phyloP scores from a whole-genome alignment of 2,329 filamentous ascomycete species.

The Apiospora aurea region DNA sequence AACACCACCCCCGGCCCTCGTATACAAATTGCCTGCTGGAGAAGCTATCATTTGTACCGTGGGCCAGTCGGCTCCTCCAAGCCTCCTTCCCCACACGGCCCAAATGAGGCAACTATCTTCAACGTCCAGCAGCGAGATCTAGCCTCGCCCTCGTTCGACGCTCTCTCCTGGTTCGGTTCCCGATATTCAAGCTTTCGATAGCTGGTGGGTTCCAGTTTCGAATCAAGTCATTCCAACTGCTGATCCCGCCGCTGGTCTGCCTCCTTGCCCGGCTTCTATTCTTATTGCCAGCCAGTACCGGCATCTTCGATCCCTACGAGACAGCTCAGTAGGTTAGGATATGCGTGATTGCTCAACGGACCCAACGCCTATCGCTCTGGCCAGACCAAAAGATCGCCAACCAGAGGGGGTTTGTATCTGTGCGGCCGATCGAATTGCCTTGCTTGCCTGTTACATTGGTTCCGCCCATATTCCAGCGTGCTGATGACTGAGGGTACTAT shows the following conservation, averaged over 20 bases:
- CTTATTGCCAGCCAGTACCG: slow-evolving; percentile 11
- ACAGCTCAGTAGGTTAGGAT: not conserved
- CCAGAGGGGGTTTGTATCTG: not conserved
- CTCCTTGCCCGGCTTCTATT: not conserved
- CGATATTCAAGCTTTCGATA: slow-evolving; percentile 17
- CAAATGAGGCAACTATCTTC: slow-evolving; percentile 18
- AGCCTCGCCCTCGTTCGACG: slow-evolving; percentile 5
- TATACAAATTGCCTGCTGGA: slow-evolving; percentile 15
- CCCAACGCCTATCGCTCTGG: not conserved
- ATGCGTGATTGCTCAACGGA: not conserved
- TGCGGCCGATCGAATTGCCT: not conserved
- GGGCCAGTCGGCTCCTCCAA: slow-evolving; percentile 8
- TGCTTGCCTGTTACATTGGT: not conserved
- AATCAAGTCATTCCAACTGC: slow-evolving; percentile 5
- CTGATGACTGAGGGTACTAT: not conserved
- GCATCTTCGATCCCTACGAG: not conserved
- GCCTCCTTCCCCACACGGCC: slow-evolving; percentile 23
- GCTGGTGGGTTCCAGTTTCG: not conserved
- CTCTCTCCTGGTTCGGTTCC: not conserved
- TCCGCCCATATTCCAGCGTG: not conserved
- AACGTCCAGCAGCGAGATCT: slow-evolving; percentile 9
- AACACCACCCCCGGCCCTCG: slow-evolving; percentile 18
- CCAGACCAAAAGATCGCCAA: slow-evolving; percentile 13
- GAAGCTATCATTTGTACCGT: slow-evolving; percentile 9
- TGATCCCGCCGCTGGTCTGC: not conserved